Evolutionary conservation across 164 flowering plant species (phyloP), one percentile per base, ranked within the genome.

Genomic region (Vitis labrusca): DNA sequence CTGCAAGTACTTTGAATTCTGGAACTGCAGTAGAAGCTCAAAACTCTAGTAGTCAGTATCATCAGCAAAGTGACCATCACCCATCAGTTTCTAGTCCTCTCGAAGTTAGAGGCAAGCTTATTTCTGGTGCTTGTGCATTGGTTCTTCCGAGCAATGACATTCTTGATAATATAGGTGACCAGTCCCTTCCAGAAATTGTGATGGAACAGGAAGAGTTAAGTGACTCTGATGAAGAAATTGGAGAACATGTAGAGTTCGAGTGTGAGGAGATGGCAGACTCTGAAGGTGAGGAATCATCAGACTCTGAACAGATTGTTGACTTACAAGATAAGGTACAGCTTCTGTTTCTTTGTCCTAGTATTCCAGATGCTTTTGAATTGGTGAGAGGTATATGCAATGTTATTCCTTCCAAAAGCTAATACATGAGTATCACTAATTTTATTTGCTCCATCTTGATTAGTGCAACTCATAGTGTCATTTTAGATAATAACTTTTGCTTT

Each of bases 151-250:
- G 67, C 58, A 54, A 62, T 57, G 52, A 59, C 55, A 37, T 61
- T 67, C 51, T 71, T 56, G 86, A 81, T 67, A 77, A 73, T 70
- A 57, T 61, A 2, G 76, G 72, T 64, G 91, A 88, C 16, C 85
- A 81, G 59, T 84, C 91, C 64, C 81, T 84, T 75, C 85, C 84
- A n/a, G 98, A 68, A 57, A 93, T 95, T 73, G 92, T 93, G 69
- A 95, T 95, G 99, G 99, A 95, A 64, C 98, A 89, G 67, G 99
- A 95, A 83, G 99, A 95, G 77, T 78, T 95, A 50, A 95, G 99
- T 74, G 99, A 93, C 72, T 91, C 99, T 48, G 99, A 95, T 71
- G 99, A 91, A 60, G 99, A 91, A 77, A 72, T 78, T 64, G 93
- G 81, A 74, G 98, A 90, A 76, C 69, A 84, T 74, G 97, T 95